These are phyloP conservation scores for Allium sativum DNA, from an alignment of 106 monocot species.

Conservation along the genomic window DNA sequence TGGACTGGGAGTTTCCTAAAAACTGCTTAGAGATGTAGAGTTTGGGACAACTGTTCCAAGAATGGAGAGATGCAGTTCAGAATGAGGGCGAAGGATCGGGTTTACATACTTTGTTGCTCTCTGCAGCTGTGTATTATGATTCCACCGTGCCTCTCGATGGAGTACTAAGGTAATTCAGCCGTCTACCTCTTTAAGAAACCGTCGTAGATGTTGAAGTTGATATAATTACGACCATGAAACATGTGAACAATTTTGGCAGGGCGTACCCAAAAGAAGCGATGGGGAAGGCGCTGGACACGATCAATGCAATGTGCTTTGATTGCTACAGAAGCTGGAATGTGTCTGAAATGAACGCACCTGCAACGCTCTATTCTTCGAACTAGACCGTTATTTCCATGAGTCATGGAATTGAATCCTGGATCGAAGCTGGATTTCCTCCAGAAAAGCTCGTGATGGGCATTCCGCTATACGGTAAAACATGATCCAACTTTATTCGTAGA, in stretches of 20 bases:
- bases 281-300: slow-evolving; percentile 14
- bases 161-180: not conserved
- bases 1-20: slow-evolving; percentile 29
- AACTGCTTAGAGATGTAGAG: slow-evolving; percentile 5
- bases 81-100: not conserved
- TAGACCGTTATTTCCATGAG: slow-evolving; percentile 16
- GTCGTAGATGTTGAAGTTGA: not conserved
- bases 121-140: slow-evolving; percentile 30
- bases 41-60: slow-evolving; percentile 8
- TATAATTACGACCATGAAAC: not conserved
- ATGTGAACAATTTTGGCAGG: not conserved
- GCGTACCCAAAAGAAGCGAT: slow-evolving; percentile 20
- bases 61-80: slow-evolving; percentile 18
- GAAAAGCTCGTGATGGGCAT: slow-evolving; percentile 26
- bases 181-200: not conserved
- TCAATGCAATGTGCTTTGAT: slow-evolving; percentile 36
- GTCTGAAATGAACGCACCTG: slow-evolving; percentile 18
- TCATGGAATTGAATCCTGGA: slow-evolving; percentile 25
- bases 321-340: slow-evolving; percentile 30
- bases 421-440: slow-evolving; percentile 15
- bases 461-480: slow-evolving; percentile 19
- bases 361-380: slow-evolving; percentile 17
- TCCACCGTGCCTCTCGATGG: not conserved
- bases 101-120: slow-evolving; percentile 11
- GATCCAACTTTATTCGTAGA: no score